Base-by-base conservation (phyloP, 345 rosid genomes). In the Lepidium aucheri region DNA sequence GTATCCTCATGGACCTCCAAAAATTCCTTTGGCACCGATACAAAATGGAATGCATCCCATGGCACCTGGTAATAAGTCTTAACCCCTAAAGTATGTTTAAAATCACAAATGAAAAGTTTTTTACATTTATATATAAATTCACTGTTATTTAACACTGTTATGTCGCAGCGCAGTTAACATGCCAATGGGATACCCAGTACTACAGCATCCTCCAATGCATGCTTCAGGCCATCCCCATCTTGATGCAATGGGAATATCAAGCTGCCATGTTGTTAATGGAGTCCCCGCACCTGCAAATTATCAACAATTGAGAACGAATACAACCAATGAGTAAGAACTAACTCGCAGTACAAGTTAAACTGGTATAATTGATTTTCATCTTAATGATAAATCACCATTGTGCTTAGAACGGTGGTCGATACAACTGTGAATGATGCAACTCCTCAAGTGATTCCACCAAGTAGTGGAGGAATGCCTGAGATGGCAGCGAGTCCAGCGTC, bases 201-300 rank as follows among this genome's bases (percentile, higher is more conserved):
- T 94, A 56, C 99, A 94, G 74, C 99, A 80, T 72, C 90, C 93
- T 74, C 87, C 85, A 51, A 82, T 94, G 79, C 84, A 86, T 42
- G 88, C 76, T 68, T 63, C 91, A 3, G 91, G 87, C 62, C 77
- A 90, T 74, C 97, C 89, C 24, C 98, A 86, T 83, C 76, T 86
- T 11, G 87, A 90, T 28, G 57, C 95, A n/a, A 78, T 94, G 89
- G 80, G 97, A 70, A 78, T 94, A 36, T 88, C 99, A 54, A 86
- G 96, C 78, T 94, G 91, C 74, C 99, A 88, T 79, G 93, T 88
- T 36, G 99, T 90, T 53, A 94, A 90, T 74, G 97, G 99, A 70
- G 91, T 94, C 59, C 99, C 99, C 69, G 97, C 95, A 26, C 90
- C 93, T 47, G 85, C 82, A 22, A 88, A 85, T 73, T 94, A 77